phyloP scores from a whole-genome alignment of 768 basidiomycete species.

The Russula ochroleuca region DNA sequence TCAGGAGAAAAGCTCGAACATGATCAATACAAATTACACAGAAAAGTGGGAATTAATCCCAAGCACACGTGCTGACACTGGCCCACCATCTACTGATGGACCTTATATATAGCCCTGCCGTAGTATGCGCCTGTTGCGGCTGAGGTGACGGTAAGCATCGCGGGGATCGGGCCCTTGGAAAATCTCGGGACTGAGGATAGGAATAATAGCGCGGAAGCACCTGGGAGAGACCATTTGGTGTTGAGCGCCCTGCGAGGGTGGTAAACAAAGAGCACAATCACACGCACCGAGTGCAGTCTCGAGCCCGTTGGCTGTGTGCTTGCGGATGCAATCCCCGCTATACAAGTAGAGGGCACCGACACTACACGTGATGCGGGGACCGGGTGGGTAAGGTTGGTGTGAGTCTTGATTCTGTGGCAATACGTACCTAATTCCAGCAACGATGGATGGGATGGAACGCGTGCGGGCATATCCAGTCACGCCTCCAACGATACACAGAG shows the following conservation, averaged over 20 bases:
- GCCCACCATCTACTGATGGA: slow-evolving; percentile 13
- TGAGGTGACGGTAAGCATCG: slow-evolving; percentile 54
- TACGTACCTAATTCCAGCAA: slow-evolving; percentile 74
- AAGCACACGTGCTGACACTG: not conserved
- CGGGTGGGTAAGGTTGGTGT: not conserved
- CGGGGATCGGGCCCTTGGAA: slow-evolving; percentile 66
- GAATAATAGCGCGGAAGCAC: slow-evolving; percentile 67
- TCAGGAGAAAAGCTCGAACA: slow-evolving; percentile 7
- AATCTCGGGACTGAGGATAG: slow-evolving; percentile 67
- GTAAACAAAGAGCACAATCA: not conserved
- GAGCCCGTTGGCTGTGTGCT: slow-evolving; percentile 66
- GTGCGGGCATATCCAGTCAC: slow-evolving; percentile 66
- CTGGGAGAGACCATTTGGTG: slow-evolving; percentile 35
- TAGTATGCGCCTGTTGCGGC: slow-evolving; percentile 61
- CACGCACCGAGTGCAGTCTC: slow-evolving; percentile 69
- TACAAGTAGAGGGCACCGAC: slow-evolving; percentile 77
- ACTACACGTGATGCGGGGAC: slow-evolving; percentile 38
- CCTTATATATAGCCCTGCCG: slow-evolving; percentile 34
- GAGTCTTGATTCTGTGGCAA: too few relatives aligned
- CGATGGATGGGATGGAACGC: slow-evolving; percentile 74
- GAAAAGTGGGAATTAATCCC: not conserved
- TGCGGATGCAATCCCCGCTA: slow-evolving; percentile 72
- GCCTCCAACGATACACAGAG: slow-evolving; percentile 72
- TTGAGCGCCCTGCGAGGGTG: not conserved
- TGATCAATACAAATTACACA: not conserved